Evolutionary conservation across 2,329 filamentous ascomycete species (phyloP).

Genomic region (Neofusicoccum cordaticola): DNA sequence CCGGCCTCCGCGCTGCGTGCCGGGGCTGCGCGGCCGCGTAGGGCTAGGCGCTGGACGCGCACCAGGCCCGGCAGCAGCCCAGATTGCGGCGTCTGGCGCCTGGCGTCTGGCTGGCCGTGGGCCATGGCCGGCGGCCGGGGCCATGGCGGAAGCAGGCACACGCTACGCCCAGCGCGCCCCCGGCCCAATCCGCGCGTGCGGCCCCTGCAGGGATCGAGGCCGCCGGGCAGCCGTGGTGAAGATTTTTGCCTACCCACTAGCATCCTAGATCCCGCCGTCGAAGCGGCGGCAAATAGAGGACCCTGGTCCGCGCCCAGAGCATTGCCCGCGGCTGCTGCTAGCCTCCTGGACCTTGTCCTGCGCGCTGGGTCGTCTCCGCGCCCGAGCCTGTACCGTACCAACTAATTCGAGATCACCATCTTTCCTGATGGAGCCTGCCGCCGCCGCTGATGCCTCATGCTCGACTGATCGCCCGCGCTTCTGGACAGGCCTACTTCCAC

Average conservation of each 20-base stretch:
- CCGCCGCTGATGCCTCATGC: slow-evolving; percentile 14
- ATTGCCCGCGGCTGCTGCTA: background rate
- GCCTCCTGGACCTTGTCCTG: slow-evolving; percentile 4
- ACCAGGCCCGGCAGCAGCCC: no score
- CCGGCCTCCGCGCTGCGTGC: background rate
- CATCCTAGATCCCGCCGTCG: slow-evolving; percentile 9
- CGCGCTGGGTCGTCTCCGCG: slow-evolving; percentile 11
- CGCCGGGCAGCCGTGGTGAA: background rate
- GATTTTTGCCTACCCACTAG: slow-evolving; percentile 12
- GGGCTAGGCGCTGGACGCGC: no score
- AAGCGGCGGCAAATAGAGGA: slow-evolving; percentile 12
- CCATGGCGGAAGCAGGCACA: slow-evolving; percentile 5
- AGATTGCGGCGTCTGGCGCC: no score
- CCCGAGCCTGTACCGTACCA: slow-evolving; percentile 8
- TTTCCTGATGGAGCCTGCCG: slow-evolving; percentile 16
- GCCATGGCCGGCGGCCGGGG: no score
- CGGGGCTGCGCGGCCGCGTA: no score
- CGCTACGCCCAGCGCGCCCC: background rate
- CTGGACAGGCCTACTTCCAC: background rate
- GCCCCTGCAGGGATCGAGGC: slow-evolving; percentile 1
- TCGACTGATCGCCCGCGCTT: slow-evolving; percentile 7
- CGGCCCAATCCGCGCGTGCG: background rate
- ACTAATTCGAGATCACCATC: slow-evolving; percentile 13
- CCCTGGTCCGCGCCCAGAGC: background rate
- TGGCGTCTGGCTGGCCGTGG: no score